A percentile compares a stretch with the other conserved stretches of the same genome.
phyloP scores from a whole-genome alignment of 164 flowering plant genomes.

The Malania oleifera region DNA sequence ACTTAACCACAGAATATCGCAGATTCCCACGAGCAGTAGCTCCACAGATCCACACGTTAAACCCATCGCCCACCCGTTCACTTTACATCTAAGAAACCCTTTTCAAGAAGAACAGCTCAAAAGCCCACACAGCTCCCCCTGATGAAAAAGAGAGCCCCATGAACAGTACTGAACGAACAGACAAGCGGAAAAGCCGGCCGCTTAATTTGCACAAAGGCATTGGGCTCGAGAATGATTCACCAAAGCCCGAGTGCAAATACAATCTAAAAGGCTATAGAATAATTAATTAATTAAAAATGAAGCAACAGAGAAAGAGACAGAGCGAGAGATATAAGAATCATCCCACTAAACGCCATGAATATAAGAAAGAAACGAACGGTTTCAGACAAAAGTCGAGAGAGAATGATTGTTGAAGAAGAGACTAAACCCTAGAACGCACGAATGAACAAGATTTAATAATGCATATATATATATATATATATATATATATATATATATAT shows the following conservation, averaged over 20 bases:
- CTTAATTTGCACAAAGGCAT: not conserved
- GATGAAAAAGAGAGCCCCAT: too few species aligned
- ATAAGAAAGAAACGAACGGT: slow-evolving; percentile 1
- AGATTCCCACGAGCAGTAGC: too few species aligned
- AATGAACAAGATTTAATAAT: not conserved
- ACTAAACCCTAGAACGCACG: slow-evolving; percentile 1
- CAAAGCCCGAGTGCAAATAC: not conserved
- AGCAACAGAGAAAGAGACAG: too few species aligned
- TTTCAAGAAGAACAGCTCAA: not conserved
- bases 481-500: not conserved
- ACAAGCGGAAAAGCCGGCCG: not conserved
- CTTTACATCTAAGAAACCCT: too few species aligned
- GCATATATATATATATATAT: not conserved
- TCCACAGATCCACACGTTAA: too few species aligned
- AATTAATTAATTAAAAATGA: not conserved
- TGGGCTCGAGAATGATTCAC: slow-evolving; percentile 4
- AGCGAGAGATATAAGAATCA: not conserved
- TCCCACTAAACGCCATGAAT: not conserved
- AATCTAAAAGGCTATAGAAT: not conserved
- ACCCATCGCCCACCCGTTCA: too few species aligned
- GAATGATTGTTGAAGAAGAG: not conserved
- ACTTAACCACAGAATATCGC: too few species aligned
- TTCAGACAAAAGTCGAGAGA: not conserved
- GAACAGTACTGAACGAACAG: not conserved
- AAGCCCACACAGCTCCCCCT: too few species aligned